Conservation (phyloP, 2,329 filamentous ascomycete genomes). For the Periglandula ipomoeae region DNA sequence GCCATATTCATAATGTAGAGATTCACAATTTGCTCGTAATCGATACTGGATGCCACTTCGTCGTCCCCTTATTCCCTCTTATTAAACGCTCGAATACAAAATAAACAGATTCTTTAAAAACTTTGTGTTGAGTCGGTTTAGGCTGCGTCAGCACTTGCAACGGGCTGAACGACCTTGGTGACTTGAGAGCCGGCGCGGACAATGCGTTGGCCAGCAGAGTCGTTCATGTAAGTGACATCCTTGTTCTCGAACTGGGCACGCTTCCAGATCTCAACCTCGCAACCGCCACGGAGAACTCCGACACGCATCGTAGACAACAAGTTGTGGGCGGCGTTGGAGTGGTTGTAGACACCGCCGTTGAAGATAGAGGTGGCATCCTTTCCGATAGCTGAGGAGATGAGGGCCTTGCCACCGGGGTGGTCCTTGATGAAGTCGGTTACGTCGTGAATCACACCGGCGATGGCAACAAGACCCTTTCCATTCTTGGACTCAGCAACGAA, state of each 20-base stretch:
- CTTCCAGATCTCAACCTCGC: conserved; percentile 92
- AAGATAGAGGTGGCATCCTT: conserved; percentile 88
- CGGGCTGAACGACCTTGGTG: conserved; percentile 72
- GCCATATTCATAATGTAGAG: conserved; percentile 4
- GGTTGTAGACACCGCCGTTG: conserved; percentile 84
- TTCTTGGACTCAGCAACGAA: conserved; percentile 69
- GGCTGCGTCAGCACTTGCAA: conserved; percentile 76
- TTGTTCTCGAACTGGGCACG: conserved; percentile 76
- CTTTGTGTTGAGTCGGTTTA: conserved; percentile 24
- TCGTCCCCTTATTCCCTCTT: not conserved
- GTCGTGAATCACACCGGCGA: conserved; percentile 82
- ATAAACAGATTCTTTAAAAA: not conserved
- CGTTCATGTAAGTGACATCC: conserved; percentile 70
- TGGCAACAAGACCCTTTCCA: conserved; percentile 65
- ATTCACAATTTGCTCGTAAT: not conserved
- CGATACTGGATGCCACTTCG: not conserved
- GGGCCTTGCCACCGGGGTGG: conserved; percentile 81
- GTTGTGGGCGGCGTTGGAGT: conserved; percentile 87
- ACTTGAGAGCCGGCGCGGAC: conserved; percentile 78
- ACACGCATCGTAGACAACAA: conserved; percentile 80
- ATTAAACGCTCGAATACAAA: conserved; percentile 5
- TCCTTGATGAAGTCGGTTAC: conserved; percentile 78
- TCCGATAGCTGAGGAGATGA: conserved; percentile 73
- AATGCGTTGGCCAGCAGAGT: conserved; percentile 72
- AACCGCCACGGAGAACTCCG: conserved; percentile 76